phyloP scores from a whole-genome alignment of 2,329 filamentous ascomycete genomes.

The Furcasterigmium sp. region DNA sequence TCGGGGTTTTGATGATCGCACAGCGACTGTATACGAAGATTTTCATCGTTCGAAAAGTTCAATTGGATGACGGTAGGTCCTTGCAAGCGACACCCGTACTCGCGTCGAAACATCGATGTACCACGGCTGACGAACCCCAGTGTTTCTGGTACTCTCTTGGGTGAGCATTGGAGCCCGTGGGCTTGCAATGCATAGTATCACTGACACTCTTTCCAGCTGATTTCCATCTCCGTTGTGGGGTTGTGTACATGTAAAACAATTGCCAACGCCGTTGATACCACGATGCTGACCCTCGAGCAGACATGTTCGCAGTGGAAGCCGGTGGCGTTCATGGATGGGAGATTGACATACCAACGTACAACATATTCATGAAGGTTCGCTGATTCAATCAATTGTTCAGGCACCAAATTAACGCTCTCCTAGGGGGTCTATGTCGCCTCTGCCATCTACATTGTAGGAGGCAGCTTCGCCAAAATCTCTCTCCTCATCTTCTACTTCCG shows the following conservation, averaged over 20 bases:
- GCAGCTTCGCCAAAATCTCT: constrained; percentile 28
- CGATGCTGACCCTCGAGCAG: constrained; percentile 8
- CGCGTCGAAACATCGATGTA: not conserved
- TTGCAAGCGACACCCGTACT: no score
- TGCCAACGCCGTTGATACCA: no score
- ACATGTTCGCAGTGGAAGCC: constrained; percentile 18
- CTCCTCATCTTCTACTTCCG: constrained; percentile 31
- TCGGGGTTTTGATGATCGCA: constrained; percentile 15
- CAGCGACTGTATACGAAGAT: constrained; percentile 22
- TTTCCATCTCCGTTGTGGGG: constrained; percentile 4
- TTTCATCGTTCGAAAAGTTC: constrained; percentile 15
- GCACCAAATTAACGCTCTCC: no score
- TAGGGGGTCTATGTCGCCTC: constrained; percentile 20
- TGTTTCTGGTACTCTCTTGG: constrained; percentile 1
- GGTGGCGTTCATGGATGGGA: constrained; percentile 26
- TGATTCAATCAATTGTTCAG: no score
- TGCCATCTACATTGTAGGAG: constrained; percentile 25
- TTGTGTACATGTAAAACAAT: constrained; percentile 3
- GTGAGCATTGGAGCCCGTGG: constrained; percentile 1
- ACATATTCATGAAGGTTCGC: constrained; percentile 17
- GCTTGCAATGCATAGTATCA: no score
- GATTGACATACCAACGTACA: constrained; percentile 19
- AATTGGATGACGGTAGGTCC: constrained; percentile 20
- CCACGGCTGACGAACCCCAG: not conserved
- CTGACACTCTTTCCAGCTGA: constrained; percentile 2